Conservation (phyloP, 768 basidiomycete genomes). For the Boletus subcaerulescens region DNA sequence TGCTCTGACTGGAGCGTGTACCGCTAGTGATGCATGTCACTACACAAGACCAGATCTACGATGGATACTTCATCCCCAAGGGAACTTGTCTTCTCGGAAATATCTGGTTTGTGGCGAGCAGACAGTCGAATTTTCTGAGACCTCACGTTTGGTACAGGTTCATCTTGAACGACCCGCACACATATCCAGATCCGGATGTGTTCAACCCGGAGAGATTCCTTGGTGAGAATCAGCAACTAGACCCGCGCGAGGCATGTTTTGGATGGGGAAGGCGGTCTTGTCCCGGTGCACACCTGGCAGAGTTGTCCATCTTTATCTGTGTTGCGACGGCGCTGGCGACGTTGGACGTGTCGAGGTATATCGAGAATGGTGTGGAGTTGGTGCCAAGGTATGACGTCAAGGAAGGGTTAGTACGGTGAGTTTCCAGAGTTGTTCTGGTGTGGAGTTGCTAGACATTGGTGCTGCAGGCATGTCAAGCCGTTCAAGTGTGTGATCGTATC, state of each 20-base stretch:
- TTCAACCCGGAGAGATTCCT: conserved; percentile 13
- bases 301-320: conserved; percentile 7
- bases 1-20: neutral
- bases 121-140: neutral
- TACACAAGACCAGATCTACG: conserved; percentile 14
- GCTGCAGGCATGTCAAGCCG: conserved; percentile 4
- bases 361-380: neutral
- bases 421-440: too few relatives aligned
- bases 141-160: neutral
- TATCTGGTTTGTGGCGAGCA: conserved; percentile 1
- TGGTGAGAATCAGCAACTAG: neutral
- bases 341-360: conserved; percentile 3
- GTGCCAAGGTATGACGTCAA: neutral
- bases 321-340: conserved; percentile 5
- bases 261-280: conserved; percentile 11
- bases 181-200: neutral
- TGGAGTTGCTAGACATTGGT: neutral
- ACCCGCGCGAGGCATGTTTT: conserved; percentile 11
- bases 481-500: conserved; percentile 9
- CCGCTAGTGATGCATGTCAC: conserved; percentile 1
- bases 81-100: conserved; percentile 9
- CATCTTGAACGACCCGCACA: neutral
- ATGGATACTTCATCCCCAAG: conserved; percentile 22
- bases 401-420: neutral
- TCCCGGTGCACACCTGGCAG: conserved; percentile 3